Conservation (phyloP, 768 basidiomycete genomes). For the Xerocomellus amylosporus region DNA sequence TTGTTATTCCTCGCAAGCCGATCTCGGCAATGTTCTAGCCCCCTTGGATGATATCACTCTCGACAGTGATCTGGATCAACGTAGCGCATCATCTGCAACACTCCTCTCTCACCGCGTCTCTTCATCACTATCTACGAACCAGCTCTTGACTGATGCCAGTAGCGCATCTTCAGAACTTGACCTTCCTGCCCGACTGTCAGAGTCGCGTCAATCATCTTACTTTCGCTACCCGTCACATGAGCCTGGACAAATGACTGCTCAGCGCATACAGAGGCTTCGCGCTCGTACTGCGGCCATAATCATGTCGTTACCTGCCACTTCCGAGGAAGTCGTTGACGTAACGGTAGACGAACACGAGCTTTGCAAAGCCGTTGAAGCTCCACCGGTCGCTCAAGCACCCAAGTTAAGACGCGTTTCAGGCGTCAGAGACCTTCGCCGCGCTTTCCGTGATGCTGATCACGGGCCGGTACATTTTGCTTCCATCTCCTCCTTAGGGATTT, state of each 20-base stretch:
- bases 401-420: conserved; percentile 27
- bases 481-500: conserved; percentile 2
- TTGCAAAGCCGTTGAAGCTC: background rate
- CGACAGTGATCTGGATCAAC: conserved; percentile 18
- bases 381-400: background rate
- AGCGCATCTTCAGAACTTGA: conserved; percentile 8
- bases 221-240: conserved; percentile 16
- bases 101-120: conserved; percentile 18
- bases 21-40: conserved; percentile 6
- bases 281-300: conserved; percentile 27
- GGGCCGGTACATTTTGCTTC: conserved; percentile 7
- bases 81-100: conserved; percentile 21
- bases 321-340: conserved; percentile 10
- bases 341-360: conserved; percentile 2
- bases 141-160: conserved; percentile 3
- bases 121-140: background rate
- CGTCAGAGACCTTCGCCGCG: conserved; percentile 24
- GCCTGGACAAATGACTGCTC: conserved; percentile 27
- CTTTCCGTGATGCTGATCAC: conserved; percentile 17
- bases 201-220: conserved; percentile 11
- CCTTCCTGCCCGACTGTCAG: background rate
- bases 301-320: conserved; percentile 28
- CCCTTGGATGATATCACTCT: conserved; percentile 11
- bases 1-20: background rate
- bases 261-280: conserved; percentile 26